Conservation (phyloP, 2,329 filamentous ascomycete species). For the Magnaporthales sp. region DNA sequence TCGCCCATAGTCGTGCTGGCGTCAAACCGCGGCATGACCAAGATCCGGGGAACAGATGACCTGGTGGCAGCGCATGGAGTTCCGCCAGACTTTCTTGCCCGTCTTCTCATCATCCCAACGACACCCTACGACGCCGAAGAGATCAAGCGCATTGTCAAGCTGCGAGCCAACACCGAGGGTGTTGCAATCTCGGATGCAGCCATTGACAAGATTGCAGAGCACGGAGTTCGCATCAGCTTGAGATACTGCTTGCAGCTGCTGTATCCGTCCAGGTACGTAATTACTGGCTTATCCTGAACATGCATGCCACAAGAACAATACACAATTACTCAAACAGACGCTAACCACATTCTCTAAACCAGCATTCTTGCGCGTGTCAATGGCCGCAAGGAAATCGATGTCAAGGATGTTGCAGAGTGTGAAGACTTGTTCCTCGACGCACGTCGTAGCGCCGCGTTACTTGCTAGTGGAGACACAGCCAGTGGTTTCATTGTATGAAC, state of each 20-base stretch:
- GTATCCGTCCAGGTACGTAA: slow-evolving; percentile 64
- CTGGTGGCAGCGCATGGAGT: slow-evolving; percentile 86
- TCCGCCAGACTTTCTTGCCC: slow-evolving; percentile 84
- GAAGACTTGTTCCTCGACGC: slow-evolving; percentile 80
- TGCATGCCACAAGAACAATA: background rate
- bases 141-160: slow-evolving; percentile 84
- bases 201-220: slow-evolving; percentile 75
- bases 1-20: slow-evolving; percentile 96
- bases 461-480: slow-evolving; percentile 49
- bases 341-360: slow-evolving; percentile 10
- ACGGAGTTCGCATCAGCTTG: slow-evolving; percentile 83
- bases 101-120: slow-evolving; percentile 92
- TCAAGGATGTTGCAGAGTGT: slow-evolving; percentile 70
- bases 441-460: slow-evolving; percentile 64
- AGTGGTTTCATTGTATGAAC: slow-evolving; percentile 55
- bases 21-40: slow-evolving; percentile 90
- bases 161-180: slow-evolving; percentile 74
- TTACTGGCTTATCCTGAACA: slow-evolving; percentile 2
- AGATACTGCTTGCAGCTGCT: slow-evolving; percentile 90
- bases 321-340: slow-evolving; percentile 18
- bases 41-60: slow-evolving; percentile 79
- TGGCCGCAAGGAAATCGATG: slow-evolving; percentile 66
- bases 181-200: slow-evolving; percentile 74
- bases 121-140: slow-evolving; percentile 81
- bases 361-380: slow-evolving; percentile 84